A percentile compares a stretch with the other conserved stretches of the same genome.
Evolutionary conservation across 495 filamentous ascomycete genomes (phyloP).

Genomic region (Talaromyces proteolyticus): DNA sequence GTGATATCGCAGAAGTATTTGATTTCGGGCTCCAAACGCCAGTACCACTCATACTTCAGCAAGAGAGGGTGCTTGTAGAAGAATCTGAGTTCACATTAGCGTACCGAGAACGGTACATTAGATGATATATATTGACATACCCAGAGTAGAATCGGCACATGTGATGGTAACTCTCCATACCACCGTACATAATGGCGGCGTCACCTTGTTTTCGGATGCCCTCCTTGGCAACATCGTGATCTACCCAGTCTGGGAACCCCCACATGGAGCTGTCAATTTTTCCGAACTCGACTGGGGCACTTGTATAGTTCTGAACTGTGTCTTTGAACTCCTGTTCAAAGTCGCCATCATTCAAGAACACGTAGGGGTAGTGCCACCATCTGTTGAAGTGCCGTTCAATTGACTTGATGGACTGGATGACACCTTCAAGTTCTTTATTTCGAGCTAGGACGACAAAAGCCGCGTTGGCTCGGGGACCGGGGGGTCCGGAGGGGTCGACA

Average conservation of each 20-base stretch:
- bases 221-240: constrained; percentile 88
- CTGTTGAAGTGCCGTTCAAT: constrained; percentile 99
- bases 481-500: constrained; percentile 57
- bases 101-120: neutral
- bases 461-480: constrained; percentile 78
- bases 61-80: constrained; percentile 98
- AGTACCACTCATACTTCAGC: constrained; percentile 99
- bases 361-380: constrained; percentile 98
- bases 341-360: constrained; percentile 96
- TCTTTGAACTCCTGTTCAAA: constrained; percentile 93
- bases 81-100: constrained; percentile 47
- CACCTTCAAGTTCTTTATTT: constrained; percentile 95
- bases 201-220: constrained; percentile 95
- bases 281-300: constrained; percentile 80
- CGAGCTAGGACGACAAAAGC: constrained; percentile 93
- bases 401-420: constrained; percentile 93
- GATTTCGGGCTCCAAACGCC: constrained; percentile 98
- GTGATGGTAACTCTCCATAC: constrained; percentile 98
- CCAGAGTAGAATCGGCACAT: constrained; percentile 99
- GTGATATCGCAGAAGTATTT: constrained; percentile 99
- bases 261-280: constrained; percentile 88
- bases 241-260: constrained; percentile 97
- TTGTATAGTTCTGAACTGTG: constrained; percentile 84
- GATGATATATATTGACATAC: constrained; percentile 48
- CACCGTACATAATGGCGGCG: constrained; percentile 98